Evolutionary conservation across 2,329 filamentous ascomycete genomes (phyloP).

Genomic region (Pseudogymnoascus sp.): DNA sequence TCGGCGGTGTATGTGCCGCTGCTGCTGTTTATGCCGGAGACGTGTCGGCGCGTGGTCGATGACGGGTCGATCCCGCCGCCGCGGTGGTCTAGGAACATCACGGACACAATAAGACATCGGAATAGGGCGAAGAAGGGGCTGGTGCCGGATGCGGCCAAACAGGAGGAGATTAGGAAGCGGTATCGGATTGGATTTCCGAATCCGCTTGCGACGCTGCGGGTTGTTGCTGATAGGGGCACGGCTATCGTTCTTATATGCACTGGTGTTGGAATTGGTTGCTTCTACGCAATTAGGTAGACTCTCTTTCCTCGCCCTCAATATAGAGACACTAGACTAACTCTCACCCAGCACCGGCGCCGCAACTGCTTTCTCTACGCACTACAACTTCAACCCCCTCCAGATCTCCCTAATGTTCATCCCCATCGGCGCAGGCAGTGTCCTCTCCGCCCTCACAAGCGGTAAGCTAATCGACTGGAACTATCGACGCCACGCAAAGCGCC

Average conservation of each 20-base stretch:
- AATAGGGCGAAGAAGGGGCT: slow-evolving; percentile 15
- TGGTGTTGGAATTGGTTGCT: slow-evolving; percentile 39
- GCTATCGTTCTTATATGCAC: slow-evolving; percentile 37
- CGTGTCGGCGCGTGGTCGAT: slow-evolving; percentile 41
- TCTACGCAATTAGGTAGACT: slow-evolving; percentile 33
- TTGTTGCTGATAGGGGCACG: slow-evolving; percentile 36
- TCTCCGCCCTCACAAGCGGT: slow-evolving; percentile 40
- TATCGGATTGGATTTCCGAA: slow-evolving; percentile 28
- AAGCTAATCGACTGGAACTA: slow-evolving; percentile 60
- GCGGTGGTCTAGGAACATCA: slow-evolving; percentile 46
- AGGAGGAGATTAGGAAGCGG: slow-evolving; percentile 26
- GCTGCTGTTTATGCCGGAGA: slow-evolving; percentile 41
- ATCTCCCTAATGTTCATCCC: slow-evolving; percentile 48
- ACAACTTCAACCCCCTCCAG: slow-evolving; percentile 48
- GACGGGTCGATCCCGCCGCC: slow-evolving; percentile 49
- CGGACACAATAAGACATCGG: slow-evolving; percentile 29
- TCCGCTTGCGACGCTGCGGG: slow-evolving; percentile 33
- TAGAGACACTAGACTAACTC: slow-evolving; percentile 20
- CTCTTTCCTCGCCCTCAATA: background rate
- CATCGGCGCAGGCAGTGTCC: slow-evolving; percentile 37
- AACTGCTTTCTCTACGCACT: slow-evolving; percentile 35
- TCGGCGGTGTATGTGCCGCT: slow-evolving; percentile 18
- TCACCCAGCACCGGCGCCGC: slow-evolving; percentile 35
- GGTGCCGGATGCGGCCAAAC: slow-evolving; percentile 16
- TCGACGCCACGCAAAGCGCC: slow-evolving; percentile 46